phyloP scores from a whole-genome alignment of 1,139 yeast species.

The Yamadazyma kanchanaburiensis region DNA sequence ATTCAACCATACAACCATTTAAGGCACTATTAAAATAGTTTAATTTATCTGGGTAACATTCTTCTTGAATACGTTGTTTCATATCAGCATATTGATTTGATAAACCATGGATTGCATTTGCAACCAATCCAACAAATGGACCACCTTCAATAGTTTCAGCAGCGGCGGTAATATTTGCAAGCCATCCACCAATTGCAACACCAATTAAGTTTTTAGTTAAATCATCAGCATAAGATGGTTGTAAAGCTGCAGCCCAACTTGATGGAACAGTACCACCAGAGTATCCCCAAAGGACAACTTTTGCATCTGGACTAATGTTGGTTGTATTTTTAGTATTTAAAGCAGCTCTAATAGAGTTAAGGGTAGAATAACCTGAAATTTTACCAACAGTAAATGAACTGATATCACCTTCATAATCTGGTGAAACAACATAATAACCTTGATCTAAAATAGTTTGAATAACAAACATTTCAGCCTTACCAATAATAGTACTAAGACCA shows the following conservation, averaged over 20 bases:
- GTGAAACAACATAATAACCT: constrained; percentile 28
- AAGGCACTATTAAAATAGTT: too few species aligned
- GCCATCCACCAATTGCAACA: constrained; percentile 31
- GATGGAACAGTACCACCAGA: constrained; percentile 40
- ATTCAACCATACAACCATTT: constrained; percentile 11
- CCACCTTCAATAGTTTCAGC: constrained; percentile 24
- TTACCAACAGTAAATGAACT: constrained; percentile 30
- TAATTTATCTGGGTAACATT: constrained; percentile 13
- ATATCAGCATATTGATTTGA: constrained; percentile 23
- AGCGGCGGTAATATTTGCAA: constrained; percentile 21
- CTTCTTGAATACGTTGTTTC: constrained; percentile 4
- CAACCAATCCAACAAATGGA: constrained; percentile 23
- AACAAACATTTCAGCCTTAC: constrained; percentile 23
- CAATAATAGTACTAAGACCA: constrained; percentile 14
- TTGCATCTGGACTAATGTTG: constrained; percentile 24
- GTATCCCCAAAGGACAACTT: constrained; percentile 33
- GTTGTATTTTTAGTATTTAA: constrained; percentile 22
- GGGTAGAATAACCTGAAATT: constrained; percentile 28
- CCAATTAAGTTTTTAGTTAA: constrained; percentile 22
- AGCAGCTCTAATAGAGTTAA: constrained; percentile 30
- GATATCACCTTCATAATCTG: constrained; percentile 33
- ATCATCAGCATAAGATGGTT: constrained; percentile 34
- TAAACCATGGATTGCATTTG: constrained; percentile 25
- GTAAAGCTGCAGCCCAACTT: constrained; percentile 36
- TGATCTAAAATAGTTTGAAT: constrained; percentile 22